phyloP scores from a whole-genome alignment of 306 rosid species.

The Crotalaria pallida region DNA sequence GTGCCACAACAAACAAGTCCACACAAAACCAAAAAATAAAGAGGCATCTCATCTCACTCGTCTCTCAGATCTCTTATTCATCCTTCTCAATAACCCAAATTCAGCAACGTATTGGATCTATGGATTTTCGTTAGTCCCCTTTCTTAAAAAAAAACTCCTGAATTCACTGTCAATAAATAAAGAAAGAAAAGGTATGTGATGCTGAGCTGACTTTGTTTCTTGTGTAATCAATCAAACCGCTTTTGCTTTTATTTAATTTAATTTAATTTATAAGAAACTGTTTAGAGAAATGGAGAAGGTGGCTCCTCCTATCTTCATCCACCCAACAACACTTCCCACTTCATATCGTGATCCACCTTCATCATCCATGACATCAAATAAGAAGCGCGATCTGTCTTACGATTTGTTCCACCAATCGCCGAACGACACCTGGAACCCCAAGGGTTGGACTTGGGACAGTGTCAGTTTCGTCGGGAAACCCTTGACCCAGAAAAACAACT shows the following conservation, averaged over 20 bases:
- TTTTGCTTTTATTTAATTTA: background rate
- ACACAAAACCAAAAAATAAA: background rate
- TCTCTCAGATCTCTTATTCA: background rate
- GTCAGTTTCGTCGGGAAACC: constrained; percentile 49
- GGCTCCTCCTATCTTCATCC: constrained; percentile 56
- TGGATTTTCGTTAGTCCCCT: background rate
- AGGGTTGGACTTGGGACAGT: constrained; percentile 76
- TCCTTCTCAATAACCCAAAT: background rate
- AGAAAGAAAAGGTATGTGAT: background rate
- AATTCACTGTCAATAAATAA: background rate
- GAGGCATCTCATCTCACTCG: background rate
- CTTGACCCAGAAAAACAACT: background rate
- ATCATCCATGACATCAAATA: constrained; percentile 18
- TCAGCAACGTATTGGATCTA: background rate
- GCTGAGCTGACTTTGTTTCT: background rate
- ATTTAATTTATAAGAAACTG: background rate
- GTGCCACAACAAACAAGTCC: too few relatives aligned
- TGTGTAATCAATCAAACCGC: background rate
- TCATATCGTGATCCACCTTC: constrained; percentile 34
- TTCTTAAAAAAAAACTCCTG: background rate
- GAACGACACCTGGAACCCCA: constrained; percentile 53
- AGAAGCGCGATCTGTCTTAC: constrained; percentile 70
- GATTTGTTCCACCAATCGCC: constrained; percentile 30
- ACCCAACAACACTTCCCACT: constrained; percentile 26
- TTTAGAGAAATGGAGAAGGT: constrained; percentile 53